Conservation (phyloP, 768 basidiomycete species). For the Suillus variegatus region DNA sequence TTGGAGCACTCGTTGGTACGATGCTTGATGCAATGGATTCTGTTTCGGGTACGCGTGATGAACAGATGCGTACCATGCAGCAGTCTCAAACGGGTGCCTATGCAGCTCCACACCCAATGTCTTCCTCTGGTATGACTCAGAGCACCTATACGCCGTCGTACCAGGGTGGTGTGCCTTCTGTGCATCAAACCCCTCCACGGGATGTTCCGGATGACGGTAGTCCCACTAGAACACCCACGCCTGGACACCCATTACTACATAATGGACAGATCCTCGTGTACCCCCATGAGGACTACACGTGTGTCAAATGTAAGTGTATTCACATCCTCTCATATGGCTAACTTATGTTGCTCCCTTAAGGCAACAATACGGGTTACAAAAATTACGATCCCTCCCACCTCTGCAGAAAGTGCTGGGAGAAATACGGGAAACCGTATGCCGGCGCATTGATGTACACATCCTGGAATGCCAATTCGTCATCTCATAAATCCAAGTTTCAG, state of each 20-base stretch:
- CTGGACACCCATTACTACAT: constrained; percentile 68
- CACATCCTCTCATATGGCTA: neutral
- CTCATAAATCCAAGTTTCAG: constrained; percentile 26
- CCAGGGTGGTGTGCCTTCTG: constrained; percentile 2
- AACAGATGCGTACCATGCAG: constrained; percentile 17
- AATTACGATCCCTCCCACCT: constrained; percentile 63
- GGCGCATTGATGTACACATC: constrained; percentile 60
- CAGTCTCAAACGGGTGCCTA: constrained; percentile 22
- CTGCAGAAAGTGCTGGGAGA: constrained; percentile 75
- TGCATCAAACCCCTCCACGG: constrained; percentile 3
- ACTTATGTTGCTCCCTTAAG: constrained; percentile 36
- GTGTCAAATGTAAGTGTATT: constrained; percentile 61
- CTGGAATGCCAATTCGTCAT: constrained; percentile 31
- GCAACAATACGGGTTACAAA: constrained; percentile 77
- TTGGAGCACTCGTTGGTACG: constrained; percentile 28
- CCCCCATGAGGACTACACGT: constrained; percentile 54
- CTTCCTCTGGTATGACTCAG: constrained; percentile 2
- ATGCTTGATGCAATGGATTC: constrained; percentile 29
- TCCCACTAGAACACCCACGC: constrained; percentile 62
- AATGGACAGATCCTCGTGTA: constrained; percentile 69
- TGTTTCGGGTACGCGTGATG: constrained; percentile 26
- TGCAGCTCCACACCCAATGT: constrained; percentile 15
- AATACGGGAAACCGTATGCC: constrained; percentile 59
- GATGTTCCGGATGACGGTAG: constrained; percentile 48
- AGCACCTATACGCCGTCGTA: constrained; percentile 17